Evolutionary conservation across 2,329 filamentous ascomycete genomes (phyloP).

Genomic region (Pseudogymnoascus sp.): DNA sequence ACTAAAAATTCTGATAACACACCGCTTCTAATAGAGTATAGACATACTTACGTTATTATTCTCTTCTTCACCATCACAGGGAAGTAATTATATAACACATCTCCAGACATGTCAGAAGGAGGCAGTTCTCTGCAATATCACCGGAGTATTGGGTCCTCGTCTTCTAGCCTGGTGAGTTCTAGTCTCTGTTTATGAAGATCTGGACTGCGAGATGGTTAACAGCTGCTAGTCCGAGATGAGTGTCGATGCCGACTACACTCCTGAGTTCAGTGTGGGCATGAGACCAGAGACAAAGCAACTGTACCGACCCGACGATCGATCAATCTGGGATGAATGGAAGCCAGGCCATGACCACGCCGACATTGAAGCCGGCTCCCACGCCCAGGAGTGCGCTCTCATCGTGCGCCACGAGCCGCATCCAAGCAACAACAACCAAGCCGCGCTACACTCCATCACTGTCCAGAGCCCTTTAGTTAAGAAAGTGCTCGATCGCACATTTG

Average conservation of each 20-base stretch:
- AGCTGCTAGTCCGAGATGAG: constrained; percentile 12
- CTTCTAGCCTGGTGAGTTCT: constrained; percentile 3
- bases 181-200: neutral
- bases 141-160: constrained; percentile 4
- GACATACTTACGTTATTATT: no score
- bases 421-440: constrained; percentile 16
- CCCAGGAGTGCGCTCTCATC: constrained; percentile 20
- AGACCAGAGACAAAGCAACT: constrained; percentile 16
- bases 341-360: constrained; percentile 11
- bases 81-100: neutral
- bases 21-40: no score
- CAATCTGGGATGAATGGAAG: constrained; percentile 17
- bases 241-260: constrained; percentile 14
- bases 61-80: no score
- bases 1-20: no score
- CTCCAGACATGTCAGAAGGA: neutral
- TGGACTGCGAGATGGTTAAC: no score
- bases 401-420: constrained; percentile 21
- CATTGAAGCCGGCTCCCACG: constrained; percentile 12
- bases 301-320: constrained; percentile 16
- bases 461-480: constrained; percentile 30
- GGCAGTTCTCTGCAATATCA: constrained; percentile 12
- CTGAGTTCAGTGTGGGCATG: neutral
- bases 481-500: constrained; percentile 26
- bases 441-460: constrained; percentile 28